phyloP scores from a whole-genome alignment of 2,329 filamentous ascomycete species.

The Xylariomycetidae sp. region DNA sequence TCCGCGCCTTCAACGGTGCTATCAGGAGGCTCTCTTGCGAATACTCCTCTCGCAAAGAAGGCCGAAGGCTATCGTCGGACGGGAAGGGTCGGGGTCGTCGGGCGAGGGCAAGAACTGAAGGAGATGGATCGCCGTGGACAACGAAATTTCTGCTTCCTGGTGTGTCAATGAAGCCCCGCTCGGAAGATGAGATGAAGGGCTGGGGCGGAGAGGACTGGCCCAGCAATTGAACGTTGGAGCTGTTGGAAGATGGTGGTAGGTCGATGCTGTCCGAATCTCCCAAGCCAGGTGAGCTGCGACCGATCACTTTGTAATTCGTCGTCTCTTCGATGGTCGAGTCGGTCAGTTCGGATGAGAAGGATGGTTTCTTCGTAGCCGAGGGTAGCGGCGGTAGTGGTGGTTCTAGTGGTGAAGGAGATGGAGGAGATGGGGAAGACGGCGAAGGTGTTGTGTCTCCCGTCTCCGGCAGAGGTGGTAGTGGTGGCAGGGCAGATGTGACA shows the following conservation, averaged over 20 bases:
- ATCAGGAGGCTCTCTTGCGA: constrained; percentile 60
- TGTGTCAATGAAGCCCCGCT: constrained; percentile 26
- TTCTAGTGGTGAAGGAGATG: constrained; percentile 22
- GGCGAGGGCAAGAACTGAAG: constrained; percentile 29
- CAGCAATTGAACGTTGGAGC: constrained; percentile 47
- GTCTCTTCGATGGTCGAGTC: constrained; percentile 41
- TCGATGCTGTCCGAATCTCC: constrained; percentile 38
- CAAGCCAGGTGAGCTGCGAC: constrained; percentile 38
- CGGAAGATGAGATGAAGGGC: constrained; percentile 31
- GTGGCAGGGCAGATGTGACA: constrained; percentile 22
- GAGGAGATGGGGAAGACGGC: constrained; percentile 24
- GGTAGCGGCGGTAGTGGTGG: constrained; percentile 13
- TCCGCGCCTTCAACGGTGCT: constrained; percentile 46
- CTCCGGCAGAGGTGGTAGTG: constrained; percentile 29
- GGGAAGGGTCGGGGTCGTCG: constrained; percentile 21
- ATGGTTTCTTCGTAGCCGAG: constrained; percentile 29
- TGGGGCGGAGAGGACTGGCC: constrained; percentile 45
- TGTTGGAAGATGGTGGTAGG: constrained; percentile 35
- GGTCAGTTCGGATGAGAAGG: constrained; percentile 34
- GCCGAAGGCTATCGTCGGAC: constrained; percentile 30
- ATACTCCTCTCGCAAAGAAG: constrained; percentile 38
- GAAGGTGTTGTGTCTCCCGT: constrained; percentile 22
- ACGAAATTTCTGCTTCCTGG: constrained; percentile 46
- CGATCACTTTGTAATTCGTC: constrained; percentile 52
- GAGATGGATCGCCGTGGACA: constrained; percentile 41